A percentile compares a stretch with the other conserved stretches of the same genome.
phyloP scores from a whole-genome alignment of 768 basidiomycete genomes.

The Serendipita vermifera region DNA sequence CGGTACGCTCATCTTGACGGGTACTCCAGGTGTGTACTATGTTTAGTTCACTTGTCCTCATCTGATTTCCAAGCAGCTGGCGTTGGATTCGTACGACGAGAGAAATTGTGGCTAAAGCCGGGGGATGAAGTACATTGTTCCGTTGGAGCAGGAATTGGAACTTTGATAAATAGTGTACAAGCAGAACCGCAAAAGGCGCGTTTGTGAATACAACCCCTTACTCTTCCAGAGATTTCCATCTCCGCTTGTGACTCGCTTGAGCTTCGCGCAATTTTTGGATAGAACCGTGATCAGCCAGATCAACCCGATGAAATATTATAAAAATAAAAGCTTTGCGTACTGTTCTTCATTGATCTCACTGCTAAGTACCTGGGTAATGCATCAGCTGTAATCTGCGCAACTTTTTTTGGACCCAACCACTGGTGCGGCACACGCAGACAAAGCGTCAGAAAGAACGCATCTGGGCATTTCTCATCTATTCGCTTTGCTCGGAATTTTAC shows the following conservation, averaged over 20 bases:
- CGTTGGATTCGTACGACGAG: constrained; percentile 65
- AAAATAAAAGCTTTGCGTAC: no score
- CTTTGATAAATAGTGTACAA: constrained; percentile 61
- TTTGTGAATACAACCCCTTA: background rate
- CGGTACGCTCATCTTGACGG: constrained; percentile 69
- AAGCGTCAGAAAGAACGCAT: no score
- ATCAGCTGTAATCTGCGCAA: no score
- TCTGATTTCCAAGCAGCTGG: constrained; percentile 53
- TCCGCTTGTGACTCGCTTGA: no score
- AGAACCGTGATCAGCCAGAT: no score
- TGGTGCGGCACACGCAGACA: no score
- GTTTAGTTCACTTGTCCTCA: background rate
- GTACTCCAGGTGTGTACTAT: constrained; percentile 18
- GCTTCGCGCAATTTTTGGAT: no score
- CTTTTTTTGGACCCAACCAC: no score
- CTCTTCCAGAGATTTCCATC: no score
- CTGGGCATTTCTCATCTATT: constrained; percentile 22
- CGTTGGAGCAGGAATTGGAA: constrained; percentile 63
- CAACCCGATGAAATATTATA: no score
- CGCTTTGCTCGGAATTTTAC: background rate
- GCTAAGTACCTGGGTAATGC: no score
- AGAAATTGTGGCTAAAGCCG: constrained; percentile 54
- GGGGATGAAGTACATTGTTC: constrained; percentile 60
- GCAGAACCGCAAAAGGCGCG: constrained; percentile 36
- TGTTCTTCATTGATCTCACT: no score